Base-by-base conservation (phyloP, 75 land plant species). In the Larix kaempferi region DNA sequence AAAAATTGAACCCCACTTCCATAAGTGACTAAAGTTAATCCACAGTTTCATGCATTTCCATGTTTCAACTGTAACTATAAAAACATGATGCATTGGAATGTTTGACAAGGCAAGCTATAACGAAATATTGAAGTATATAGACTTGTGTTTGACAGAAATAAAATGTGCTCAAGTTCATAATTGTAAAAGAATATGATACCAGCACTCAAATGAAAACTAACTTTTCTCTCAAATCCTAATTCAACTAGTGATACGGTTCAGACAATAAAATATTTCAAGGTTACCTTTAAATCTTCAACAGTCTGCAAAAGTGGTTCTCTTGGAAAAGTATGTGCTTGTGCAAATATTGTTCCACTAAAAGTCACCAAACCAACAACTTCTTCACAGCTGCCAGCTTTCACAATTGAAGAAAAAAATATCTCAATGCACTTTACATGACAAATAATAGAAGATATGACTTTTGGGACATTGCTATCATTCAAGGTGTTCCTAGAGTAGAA, bases 211-310 rank as follows among this genome's bases (percentile, higher is more conserved):
- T 49, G 52, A 8, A 8, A 49, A 8, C 52, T 49, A 49, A 10
- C 10, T 7, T 8, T 49, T 49, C 52, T 49, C 10, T 49, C 52
- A 8, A 8, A 10, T 49, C 10, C 22, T n/a, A 69, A 33, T 39
- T 17, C 21, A 65, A 65, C 17, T 65, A 29, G 11, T 21, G 10
- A 39, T 21, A 39, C 49, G 0, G 14, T 69, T 69, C 52, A 49
- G 22, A 37, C 21, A 69, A 16, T 37, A 69, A 69, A 37, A 69
- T 11, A 21, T 37, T 37, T 39, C 21, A 21, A 41, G 7, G 26
- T 49, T 88, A 91, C 98, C 98, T 91, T 95, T 77, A 93, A 82
- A 66, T 95, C 94, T 72, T 80, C 76, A 4, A 91, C 35, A 74
- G 88, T 89, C 80, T 86, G 88, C 49, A 87, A 84, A 65, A 87